Evolutionary conservation across 2,329 filamentous ascomycete species (phyloP).

Genomic region (Aspergillus pseudotamarii): DNA sequence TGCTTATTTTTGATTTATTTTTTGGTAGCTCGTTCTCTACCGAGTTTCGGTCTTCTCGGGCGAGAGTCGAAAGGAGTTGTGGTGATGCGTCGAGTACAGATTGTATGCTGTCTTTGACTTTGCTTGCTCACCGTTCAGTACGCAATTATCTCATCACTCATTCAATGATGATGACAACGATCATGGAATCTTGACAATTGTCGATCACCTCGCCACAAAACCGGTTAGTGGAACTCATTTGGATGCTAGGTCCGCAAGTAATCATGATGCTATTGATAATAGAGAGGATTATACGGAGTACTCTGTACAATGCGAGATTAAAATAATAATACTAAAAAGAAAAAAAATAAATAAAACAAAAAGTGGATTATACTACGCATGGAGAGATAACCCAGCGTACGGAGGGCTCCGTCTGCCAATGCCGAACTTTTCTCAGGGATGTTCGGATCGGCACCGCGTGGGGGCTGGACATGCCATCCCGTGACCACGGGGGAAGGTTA

Average conservation of each 20-base stretch:
- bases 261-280: background rate
- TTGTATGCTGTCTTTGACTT: background rate
- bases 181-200: background rate
- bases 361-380: background rate
- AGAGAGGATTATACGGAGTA: no score
- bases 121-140: background rate
- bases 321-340: background rate
- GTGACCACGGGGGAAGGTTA: background rate
- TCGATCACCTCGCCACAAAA: constrained; percentile 1
- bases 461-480: constrained; percentile 15
- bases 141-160: background rate
- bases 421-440: background rate
- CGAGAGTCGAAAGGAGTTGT: constrained; percentile 8
- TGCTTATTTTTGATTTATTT: background rate
- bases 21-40: constrained; percentile 6
- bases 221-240: background rate
- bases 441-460: constrained; percentile 3
- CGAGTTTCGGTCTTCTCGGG: constrained; percentile 15
- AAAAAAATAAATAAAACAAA: background rate
- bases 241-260: background rate
- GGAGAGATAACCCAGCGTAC: background rate
- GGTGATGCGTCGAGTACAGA: background rate
- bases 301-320: background rate
- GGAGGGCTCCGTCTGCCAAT: background rate
- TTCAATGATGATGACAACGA: background rate